A percentile compares a stretch with the other conserved stretches of the same genome.
Evolutionary conservation across 202 grass and related monocot species (phyloP).

Genomic region (Sporobolus alterniflorus): DNA sequence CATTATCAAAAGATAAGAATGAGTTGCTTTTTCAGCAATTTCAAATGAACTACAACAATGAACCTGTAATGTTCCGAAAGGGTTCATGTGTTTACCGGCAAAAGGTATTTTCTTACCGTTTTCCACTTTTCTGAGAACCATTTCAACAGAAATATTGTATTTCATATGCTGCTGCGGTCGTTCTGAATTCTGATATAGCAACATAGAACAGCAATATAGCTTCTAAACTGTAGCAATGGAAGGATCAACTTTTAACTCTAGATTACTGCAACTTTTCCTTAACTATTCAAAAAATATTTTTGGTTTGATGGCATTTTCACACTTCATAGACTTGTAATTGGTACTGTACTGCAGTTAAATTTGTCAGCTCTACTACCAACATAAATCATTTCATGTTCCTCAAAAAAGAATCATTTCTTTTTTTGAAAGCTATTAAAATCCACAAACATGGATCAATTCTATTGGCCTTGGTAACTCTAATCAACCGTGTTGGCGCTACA

Average conservation of each 20-base stretch:
- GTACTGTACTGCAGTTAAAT: neutral
- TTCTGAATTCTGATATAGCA: neutral
- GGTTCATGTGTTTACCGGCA: constrained; percentile 72
- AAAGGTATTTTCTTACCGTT: constrained; percentile 46
- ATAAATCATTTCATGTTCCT: too few species aligned
- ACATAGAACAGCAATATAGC: neutral
- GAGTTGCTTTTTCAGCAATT: constrained; percentile 91
- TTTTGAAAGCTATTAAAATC: too few species aligned
- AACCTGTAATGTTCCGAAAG: constrained; percentile 73
- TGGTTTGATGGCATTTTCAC: neutral
- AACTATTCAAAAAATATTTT: neutral
- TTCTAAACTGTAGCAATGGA: neutral
- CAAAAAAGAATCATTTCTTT: too few species aligned
- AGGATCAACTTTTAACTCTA: constrained; percentile 5
- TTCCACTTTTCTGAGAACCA: neutral
- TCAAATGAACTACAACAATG: constrained; percentile 84
- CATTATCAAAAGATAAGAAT: constrained; percentile 89
- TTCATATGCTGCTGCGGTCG: neutral
- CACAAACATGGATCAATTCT: neutral
- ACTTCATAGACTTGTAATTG: neutral
- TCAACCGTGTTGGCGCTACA: neutral
- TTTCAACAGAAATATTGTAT: constrained; percentile 17
- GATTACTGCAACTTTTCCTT: neutral
- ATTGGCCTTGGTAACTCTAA: neutral
- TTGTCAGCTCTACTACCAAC: too few species aligned